These are phyloP conservation scores for Paspalum vaginatum DNA, from an alignment of 176 grass and related monocot species.

Conservation along the genomic window DNA sequence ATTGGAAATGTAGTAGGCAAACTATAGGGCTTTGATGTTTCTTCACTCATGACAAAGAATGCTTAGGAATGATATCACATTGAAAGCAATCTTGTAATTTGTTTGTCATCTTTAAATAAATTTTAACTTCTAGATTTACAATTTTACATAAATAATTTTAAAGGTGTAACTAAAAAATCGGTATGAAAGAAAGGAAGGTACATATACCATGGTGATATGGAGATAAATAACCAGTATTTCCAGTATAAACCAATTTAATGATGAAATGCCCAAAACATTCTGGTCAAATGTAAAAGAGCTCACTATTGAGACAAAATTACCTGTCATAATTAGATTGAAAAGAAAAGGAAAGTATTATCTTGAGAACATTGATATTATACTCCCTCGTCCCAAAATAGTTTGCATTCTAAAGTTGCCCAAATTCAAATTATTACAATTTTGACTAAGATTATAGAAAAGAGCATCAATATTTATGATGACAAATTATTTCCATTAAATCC, in stretches of 20 bases:
- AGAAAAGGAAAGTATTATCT: neutral
- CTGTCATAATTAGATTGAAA: constrained; percentile 4
- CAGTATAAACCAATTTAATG: neutral
- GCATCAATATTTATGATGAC: too few species aligned
- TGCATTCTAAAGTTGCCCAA: too few species aligned
- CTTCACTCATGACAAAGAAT: neutral
- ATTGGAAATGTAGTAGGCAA: neutral
- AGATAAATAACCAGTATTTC: constrained; percentile 12
- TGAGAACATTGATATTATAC: neutral
- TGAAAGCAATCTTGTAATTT: constrained; percentile 10
- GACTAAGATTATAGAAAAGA: too few species aligned
- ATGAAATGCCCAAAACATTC: neutral
- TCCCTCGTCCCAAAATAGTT: too few species aligned
- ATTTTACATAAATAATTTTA: constrained; percentile 11
- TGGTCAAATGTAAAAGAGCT: constrained; percentile 10
- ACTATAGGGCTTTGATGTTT: neutral
- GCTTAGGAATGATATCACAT: neutral
- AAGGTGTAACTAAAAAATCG: neutral
- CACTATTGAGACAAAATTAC: neutral
- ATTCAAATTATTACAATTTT: too few species aligned
- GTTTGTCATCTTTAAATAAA: constrained; percentile 4
- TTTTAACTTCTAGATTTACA: neutral
- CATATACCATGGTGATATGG: neutral
- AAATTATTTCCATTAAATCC: too few species aligned
- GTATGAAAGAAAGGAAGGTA: neutral